A percentile compares a stretch with the other conserved stretches of the same genome.
Evolutionary conservation across 2,329 filamentous ascomycete genomes (phyloP).

Genomic region (Xylariaceae sp.): DNA sequence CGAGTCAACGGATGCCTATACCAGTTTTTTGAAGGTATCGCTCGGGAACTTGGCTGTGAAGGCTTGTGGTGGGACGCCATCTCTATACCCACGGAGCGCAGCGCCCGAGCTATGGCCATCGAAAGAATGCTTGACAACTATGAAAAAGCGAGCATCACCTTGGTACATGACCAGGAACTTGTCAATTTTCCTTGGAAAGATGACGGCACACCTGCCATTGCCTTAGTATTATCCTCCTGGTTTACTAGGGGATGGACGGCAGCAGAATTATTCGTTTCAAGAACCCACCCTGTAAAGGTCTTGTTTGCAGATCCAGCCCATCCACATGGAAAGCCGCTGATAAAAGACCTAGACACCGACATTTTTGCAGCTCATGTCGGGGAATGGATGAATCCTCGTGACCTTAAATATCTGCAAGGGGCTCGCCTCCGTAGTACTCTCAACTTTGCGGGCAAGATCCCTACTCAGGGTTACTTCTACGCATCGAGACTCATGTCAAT

Average conservation of each 20-base stretch:
- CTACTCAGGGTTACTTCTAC: slow-evolving; percentile 3
- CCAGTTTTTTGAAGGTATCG: neutral
- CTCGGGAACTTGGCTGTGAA: neutral
- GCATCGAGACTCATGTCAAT: slow-evolving; percentile 1
- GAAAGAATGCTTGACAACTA: slow-evolving; percentile 4
- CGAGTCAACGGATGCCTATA: slow-evolving; percentile 3
- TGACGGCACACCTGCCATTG: slow-evolving; percentile 4
- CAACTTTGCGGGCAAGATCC: neutral
- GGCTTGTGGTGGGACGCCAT: slow-evolving; percentile 9
- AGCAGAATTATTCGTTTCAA: slow-evolving; percentile 5
- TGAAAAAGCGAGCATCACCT: slow-evolving; percentile 5
- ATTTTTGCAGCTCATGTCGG: slow-evolving; percentile 2
- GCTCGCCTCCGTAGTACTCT: neutral
- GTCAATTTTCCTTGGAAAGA: slow-evolving; percentile 1
- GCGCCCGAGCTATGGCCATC: neutral
- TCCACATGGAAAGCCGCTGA: slow-evolving; percentile 1
- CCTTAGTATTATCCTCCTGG: slow-evolving; percentile 5
- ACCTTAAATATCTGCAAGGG: neutral
- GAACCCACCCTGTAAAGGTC: slow-evolving; percentile 6
- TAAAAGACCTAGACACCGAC: slow-evolving; percentile 3
- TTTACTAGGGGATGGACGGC: slow-evolving; percentile 8
- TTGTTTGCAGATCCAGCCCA: slow-evolving; percentile 1
- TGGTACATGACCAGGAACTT: slow-evolving; percentile 4
- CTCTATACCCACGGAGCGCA: slow-evolving; percentile 4
- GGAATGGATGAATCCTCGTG: slow-evolving; percentile 2